These are phyloP conservation scores for Rhodotorula sp. DNA, from an alignment of 1,284 basidiomycete genomes.

Conservation along the genomic window DNA sequence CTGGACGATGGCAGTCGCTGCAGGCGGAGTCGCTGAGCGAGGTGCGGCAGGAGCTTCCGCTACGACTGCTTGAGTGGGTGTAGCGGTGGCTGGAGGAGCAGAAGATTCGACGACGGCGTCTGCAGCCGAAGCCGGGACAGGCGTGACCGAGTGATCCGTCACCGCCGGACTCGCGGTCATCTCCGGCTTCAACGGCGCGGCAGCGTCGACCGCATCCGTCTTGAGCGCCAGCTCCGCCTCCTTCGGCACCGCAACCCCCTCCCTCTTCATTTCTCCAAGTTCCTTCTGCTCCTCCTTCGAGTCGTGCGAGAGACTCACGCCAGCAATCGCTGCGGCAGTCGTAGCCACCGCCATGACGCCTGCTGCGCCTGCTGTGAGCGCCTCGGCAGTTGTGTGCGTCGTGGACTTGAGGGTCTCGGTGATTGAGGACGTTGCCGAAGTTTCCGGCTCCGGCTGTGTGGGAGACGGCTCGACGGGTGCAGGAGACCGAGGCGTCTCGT, in stretches of 20 bases:
- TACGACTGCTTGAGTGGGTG: not conserved
- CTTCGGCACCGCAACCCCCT: not conserved
- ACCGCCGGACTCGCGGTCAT: not conserved
- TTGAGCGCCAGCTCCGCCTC: not conserved
- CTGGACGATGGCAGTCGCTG: not conserved
- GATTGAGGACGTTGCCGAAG: no score
- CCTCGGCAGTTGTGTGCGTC: not conserved
- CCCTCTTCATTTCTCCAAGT: no score
- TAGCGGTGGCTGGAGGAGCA: not conserved
- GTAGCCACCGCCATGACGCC: not conserved
- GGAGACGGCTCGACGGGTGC: not conserved
- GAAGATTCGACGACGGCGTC: not conserved
- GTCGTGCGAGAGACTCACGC: not conserved
- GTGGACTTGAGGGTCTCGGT: constrained; percentile 3
- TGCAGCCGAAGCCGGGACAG: not conserved
- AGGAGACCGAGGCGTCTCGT: not conserved
- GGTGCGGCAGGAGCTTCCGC: not conserved
- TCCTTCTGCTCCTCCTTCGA: not conserved
- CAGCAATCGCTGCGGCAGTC: not conserved
- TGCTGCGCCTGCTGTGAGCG: not conserved
- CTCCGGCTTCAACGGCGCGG: not conserved
- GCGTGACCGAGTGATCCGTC: not conserved
- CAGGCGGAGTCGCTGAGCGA: not conserved
- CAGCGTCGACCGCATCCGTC: not conserved
- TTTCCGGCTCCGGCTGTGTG: not conserved